Percentiles rank a stretch among this genome's conserved stretches.
phyloP scores from a whole-genome alignment of 2,329 filamentous ascomycete genomes.

The Fusarium sp. region DNA sequence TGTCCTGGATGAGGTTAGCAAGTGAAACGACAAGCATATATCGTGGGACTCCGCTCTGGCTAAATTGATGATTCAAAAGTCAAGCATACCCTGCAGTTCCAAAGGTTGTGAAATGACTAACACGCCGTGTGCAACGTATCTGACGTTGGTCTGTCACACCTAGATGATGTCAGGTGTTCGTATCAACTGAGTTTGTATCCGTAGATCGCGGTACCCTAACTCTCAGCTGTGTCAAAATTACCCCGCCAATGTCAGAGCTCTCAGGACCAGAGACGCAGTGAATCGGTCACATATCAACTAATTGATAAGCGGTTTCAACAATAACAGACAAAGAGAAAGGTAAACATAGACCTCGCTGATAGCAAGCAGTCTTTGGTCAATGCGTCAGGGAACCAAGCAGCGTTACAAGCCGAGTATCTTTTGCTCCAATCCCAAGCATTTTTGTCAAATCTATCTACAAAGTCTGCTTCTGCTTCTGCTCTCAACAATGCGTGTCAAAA shows the following conservation, averaged over 20 bases:
- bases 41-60: background rate
- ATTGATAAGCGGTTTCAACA: background rate
- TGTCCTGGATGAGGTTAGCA: conserved; percentile 1
- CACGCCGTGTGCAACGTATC: background rate
- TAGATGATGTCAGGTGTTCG: conserved; percentile 33
- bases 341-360: background rate
- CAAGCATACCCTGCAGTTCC: conserved; percentile 8
- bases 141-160: conserved; percentile 10
- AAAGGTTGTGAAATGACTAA: conserved; percentile 7
- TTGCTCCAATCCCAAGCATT: conserved; percentile 9
- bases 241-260: conserved; percentile 18
- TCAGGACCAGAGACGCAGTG: background rate
- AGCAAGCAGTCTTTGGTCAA: too few relatives aligned
- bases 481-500: conserved; percentile 12
- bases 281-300: background rate
- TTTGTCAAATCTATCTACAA: conserved; percentile 25
- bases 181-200: background rate
- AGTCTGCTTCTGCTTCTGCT: background rate
- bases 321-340: background rate
- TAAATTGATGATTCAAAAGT: background rate
- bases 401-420: background rate
- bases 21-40: background rate
- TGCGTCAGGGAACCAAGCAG: background rate
- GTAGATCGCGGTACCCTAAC: background rate
- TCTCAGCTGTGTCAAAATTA: conserved; percentile 1